Evolutionary conservation across 495 filamentous ascomycete species (phyloP).

Genomic region (Trichodelitschia bisporula): DNA sequence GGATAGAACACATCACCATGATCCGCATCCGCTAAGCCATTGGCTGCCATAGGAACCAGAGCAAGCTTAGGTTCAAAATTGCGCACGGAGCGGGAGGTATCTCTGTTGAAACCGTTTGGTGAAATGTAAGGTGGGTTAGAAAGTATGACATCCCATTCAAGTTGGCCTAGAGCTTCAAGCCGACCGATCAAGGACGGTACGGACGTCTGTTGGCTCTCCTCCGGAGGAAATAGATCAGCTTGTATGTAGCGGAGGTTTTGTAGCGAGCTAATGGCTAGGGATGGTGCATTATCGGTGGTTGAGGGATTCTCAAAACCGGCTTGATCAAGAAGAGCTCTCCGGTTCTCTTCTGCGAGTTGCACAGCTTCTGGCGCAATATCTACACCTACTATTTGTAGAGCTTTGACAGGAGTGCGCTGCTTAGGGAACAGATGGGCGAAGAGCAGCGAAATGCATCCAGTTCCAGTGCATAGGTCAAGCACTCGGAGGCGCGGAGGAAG

Average conservation of each 20-base stretch:
- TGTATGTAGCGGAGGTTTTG: constrained; percentile 2
- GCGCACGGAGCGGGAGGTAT: constrained; percentile 42
- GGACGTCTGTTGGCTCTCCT: constrained; percentile 1
- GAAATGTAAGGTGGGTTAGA: constrained; percentile 91
- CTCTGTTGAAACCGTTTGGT: constrained; percentile 22
- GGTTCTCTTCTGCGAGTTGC: too few species aligned
- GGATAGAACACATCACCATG: constrained; percentile 37
- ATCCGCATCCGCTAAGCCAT: constrained; percentile 1
- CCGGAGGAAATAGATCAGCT: constrained; percentile 6
- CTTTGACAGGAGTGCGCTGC: background rate
- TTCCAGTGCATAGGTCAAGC: constrained; percentile 72
- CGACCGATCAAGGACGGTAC: background rate
- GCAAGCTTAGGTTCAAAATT: constrained; percentile 57
- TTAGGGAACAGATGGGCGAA: constrained; percentile 29
- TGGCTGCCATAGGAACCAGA: constrained; percentile 32
- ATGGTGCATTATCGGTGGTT: too few species aligned
- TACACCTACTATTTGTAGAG: constrained; percentile 18
- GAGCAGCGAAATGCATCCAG: constrained; percentile 70
- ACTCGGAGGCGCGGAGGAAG: constrained; percentile 23
- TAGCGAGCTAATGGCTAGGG: background rate
- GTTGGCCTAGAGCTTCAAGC: background rate
- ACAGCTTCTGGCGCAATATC: constrained; percentile 40
- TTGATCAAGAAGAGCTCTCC: too few species aligned
- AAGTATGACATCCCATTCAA: constrained; percentile 41
- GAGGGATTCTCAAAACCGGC: too few species aligned